phyloP scores from a whole-genome alignment of 768 basidiomycete species.

The Stropharia rugosoannulata region DNA sequence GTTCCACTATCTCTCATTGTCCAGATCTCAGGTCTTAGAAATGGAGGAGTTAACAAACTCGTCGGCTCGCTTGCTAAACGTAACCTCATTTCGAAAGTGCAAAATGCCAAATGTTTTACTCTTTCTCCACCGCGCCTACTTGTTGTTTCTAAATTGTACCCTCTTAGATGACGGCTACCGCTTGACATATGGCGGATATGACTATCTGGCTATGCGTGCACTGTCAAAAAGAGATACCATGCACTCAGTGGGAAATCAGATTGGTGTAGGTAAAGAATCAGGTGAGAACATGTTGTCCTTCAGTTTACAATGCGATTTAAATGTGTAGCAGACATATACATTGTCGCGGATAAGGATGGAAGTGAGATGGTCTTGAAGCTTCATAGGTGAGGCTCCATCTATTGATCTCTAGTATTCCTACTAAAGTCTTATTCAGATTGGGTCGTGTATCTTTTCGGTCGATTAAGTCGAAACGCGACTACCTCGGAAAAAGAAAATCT shows the following conservation, averaged over 20 bases:
- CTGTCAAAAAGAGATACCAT: constrained; percentile 88
- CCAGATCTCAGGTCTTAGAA: constrained; percentile 89
- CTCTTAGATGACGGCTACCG: constrained; percentile 91
- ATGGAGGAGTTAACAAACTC: constrained; percentile 92
- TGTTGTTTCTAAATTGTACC: constrained; percentile 5
- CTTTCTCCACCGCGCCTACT: not conserved
- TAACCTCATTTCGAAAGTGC: constrained; percentile 85
- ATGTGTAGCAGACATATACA: constrained; percentile 68
- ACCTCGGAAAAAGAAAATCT: constrained; percentile 91
- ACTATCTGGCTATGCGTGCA: constrained; percentile 92
- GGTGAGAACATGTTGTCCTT: constrained; percentile 45
- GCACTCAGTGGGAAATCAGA: constrained; percentile 93
- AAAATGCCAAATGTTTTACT: constrained; percentile 83
- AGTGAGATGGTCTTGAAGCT: constrained; percentile 90
- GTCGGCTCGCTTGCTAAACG: constrained; percentile 90
- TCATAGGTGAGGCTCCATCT: constrained; percentile 62
- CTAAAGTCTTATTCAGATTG: constrained; percentile 49
- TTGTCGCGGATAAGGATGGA: constrained; percentile 84
- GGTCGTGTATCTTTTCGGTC: constrained; percentile 97
- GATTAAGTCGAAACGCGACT: constrained; percentile 96
- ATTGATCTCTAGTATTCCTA: not conserved
- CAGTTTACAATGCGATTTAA: not conserved
- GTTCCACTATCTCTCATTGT: constrained; percentile 88
- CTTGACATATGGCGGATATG: constrained; percentile 97
- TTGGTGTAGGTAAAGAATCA: constrained; percentile 98